Conservation (phyloP, 2,329 filamentous ascomycete species). For the Nigrospora osmanthi region DNA sequence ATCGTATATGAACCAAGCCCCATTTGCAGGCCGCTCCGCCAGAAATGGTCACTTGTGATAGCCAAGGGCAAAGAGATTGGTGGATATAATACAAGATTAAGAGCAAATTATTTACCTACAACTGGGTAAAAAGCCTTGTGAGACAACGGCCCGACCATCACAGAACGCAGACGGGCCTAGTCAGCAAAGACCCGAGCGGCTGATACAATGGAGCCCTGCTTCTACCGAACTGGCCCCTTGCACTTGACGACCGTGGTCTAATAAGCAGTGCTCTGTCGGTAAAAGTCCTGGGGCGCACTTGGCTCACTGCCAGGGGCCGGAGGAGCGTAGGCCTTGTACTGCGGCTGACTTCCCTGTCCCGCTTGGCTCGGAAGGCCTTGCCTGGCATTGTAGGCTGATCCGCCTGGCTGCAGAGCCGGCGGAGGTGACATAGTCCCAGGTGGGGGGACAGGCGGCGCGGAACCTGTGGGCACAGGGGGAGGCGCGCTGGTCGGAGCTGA, state of each 20-base stretch:
- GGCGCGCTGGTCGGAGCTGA: slow-evolving; percentile 12
- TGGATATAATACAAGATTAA: no score
- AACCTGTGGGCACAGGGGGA: slow-evolving; percentile 24
- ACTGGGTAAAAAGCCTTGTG: no score
- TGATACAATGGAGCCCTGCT: no score
- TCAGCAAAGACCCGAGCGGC: no score
- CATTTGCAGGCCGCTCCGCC: no score
- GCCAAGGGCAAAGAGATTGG: no score
- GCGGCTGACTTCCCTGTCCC: slow-evolving; percentile 25
- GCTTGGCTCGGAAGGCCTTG: slow-evolving; percentile 42
- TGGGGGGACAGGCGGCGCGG: slow-evolving; percentile 33
- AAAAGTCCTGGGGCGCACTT: slow-evolving; percentile 48
- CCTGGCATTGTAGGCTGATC: slow-evolving; percentile 38
- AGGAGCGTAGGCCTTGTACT: slow-evolving; percentile 56
- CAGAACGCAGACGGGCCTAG: no score
- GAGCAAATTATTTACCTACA: no score
- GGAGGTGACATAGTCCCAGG: slow-evolving; percentile 30
- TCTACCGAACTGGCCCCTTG: no score
- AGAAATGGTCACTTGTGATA: no score
- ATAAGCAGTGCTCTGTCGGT: slow-evolving; percentile 34
- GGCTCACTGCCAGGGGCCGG: slow-evolving; percentile 29
- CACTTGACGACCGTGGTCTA: slow-evolving; percentile 4
- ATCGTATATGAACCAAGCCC: no score
- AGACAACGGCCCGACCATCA: no score
- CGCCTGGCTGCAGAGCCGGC: slow-evolving; percentile 33